Evolutionary conservation across 1,284 basidiomycete species (phyloP).

Genomic region (Stereum hirsutum): DNA sequence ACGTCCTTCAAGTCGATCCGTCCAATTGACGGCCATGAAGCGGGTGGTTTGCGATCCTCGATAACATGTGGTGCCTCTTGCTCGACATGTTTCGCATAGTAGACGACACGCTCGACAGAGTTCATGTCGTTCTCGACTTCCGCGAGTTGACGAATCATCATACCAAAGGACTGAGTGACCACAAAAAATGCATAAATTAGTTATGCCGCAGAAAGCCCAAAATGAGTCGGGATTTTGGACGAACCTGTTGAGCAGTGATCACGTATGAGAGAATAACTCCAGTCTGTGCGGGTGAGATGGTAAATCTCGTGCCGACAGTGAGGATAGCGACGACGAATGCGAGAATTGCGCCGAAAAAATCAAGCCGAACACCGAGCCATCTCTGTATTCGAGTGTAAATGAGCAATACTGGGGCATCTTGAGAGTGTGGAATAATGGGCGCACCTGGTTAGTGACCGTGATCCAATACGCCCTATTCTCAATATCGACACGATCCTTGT

Average conservation of each 20-base stretch:
- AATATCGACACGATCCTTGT: constrained; percentile 71
- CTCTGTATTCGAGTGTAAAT: constrained; percentile 48
- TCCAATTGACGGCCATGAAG: constrained; percentile 63
- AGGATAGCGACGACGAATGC: constrained; percentile 78
- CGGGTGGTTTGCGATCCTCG: constrained; percentile 42
- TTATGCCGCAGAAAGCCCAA: not conserved
- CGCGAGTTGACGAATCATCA: constrained; percentile 77
- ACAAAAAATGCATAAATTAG: not conserved
- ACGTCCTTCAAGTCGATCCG: constrained; percentile 54
- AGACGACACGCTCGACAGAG: constrained; percentile 75
- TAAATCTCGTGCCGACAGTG: constrained; percentile 64
- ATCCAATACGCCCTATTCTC: constrained; percentile 91
- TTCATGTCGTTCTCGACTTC: constrained; percentile 93
- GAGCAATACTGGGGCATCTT: too few species aligned
- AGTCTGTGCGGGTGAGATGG: constrained; percentile 72
- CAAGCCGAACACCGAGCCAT: constrained; percentile 85
- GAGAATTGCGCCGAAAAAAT: constrained; percentile 73
- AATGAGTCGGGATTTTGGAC: not conserved
- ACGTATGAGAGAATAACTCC: constrained; percentile 73
- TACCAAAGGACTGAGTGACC: constrained; percentile 53
- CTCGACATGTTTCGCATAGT: constrained; percentile 71
- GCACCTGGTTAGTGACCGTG: constrained; percentile 69
- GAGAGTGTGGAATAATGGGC: constrained; percentile 4
- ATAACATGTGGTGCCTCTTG: constrained; percentile 74
- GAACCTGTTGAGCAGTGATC: constrained; percentile 55